Evolutionary conservation across 2,329 filamentous ascomycete genomes (phyloP).

Genomic region (Colletotrichum lindemuthianum): DNA sequence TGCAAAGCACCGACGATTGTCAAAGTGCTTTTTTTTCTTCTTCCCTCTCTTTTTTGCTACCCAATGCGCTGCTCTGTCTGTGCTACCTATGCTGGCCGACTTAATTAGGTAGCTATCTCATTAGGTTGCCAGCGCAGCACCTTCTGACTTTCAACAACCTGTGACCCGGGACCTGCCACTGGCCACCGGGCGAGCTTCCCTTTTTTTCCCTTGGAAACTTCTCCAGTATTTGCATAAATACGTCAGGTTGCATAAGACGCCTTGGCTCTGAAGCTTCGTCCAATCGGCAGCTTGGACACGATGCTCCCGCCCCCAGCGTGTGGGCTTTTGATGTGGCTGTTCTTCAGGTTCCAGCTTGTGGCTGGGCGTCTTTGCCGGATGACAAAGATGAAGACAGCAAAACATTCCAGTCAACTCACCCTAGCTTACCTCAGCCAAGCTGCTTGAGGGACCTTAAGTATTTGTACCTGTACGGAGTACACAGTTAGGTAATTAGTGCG

Average conservation of each 20-base stretch:
- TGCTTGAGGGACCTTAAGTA: too few species aligned
- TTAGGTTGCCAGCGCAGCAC: not conserved
- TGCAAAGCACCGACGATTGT: conserved; percentile 33
- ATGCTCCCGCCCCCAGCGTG: not conserved
- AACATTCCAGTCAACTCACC: too few species aligned
- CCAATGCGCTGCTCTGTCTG: not conserved
- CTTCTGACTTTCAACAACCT: not conserved
- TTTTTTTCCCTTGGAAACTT: not conserved
- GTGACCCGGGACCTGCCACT: not conserved
- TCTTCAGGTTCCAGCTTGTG: conserved; percentile 3
- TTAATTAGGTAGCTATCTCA: too few species aligned
- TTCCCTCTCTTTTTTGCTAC: not conserved
- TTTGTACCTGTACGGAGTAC: too few species aligned
- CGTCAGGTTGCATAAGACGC: conserved; percentile 28
- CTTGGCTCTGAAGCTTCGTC: conserved; percentile 1
- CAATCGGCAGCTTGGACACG: conserved; percentile 19
- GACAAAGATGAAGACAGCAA: too few species aligned
- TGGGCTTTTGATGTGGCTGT: conserved; percentile 14
- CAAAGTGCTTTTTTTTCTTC: conserved; percentile 25
- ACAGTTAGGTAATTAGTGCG: too few species aligned
- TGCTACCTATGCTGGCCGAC: too few species aligned
- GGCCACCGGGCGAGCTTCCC: too few species aligned
- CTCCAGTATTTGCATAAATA: conserved; percentile 28
- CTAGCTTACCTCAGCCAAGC: too few species aligned
- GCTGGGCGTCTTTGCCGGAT: not conserved